Conservation (phyloP, 2,329 filamentous ascomycete species). For the Cercospora beticola region DNA sequence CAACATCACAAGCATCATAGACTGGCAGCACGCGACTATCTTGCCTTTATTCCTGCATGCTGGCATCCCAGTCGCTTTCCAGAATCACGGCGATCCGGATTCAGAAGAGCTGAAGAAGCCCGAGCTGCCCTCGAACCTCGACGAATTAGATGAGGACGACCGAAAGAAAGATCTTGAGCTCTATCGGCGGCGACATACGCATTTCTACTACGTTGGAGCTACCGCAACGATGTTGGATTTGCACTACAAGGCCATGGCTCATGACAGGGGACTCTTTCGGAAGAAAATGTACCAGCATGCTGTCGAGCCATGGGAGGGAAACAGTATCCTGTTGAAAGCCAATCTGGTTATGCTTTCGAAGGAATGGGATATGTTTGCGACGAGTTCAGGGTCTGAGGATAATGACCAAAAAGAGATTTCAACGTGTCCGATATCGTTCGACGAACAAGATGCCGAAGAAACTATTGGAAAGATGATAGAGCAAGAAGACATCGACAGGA, state of each 20-base stretch:
- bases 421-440: background rate
- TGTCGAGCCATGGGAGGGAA: background rate
- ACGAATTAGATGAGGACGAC: background rate
- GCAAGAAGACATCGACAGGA: background rate
- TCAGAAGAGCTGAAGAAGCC: background rate
- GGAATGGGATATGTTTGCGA: background rate
- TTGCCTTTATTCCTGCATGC: constrained; percentile 21
- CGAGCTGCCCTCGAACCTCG: background rate
- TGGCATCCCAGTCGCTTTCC: background rate
- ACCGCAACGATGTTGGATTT: background rate
- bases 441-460: background rate
- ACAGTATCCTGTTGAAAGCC: background rate
- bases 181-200: background rate
- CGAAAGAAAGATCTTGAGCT: background rate
- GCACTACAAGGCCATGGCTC: background rate
- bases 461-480: background rate
- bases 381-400: background rate
- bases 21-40: constrained; percentile 23
- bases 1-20: constrained; percentile 34
- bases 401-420: background rate
- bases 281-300: background rate
- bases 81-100: background rate
- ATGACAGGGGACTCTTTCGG: background rate
- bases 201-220: background rate
- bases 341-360: background rate